Conservation (phyloP, 2,329 filamentous ascomycete species). For the Ophiostoma montium region DNA sequence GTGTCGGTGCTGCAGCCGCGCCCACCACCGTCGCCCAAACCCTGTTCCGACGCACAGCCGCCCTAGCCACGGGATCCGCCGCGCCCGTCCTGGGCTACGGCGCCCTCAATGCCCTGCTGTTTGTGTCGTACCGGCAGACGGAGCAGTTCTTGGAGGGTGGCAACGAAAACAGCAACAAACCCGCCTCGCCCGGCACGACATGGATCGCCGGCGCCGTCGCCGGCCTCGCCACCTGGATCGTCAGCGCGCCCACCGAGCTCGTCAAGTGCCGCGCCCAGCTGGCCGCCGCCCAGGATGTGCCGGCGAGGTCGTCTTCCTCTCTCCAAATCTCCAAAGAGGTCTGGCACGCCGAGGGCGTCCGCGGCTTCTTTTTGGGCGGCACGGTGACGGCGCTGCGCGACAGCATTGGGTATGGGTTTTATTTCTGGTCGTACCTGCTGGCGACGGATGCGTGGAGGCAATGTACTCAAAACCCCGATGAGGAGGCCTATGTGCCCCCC, state of each 20-base stretch:
- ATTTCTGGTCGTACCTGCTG: slow-evolving; percentile 87
- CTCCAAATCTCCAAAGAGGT: slow-evolving; percentile 51
- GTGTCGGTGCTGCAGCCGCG: background rate
- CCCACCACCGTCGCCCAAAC: background rate
- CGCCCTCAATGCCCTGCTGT: slow-evolving; percentile 78
- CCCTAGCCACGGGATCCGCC: slow-evolving; percentile 51
- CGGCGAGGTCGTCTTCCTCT: slow-evolving; percentile 31
- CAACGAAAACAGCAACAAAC: background rate
- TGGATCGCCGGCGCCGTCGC: slow-evolving; percentile 71
- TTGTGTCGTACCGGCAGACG: slow-evolving; percentile 81
- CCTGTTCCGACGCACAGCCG: slow-evolving; percentile 4
- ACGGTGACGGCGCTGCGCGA: slow-evolving; percentile 70
- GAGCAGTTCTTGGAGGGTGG: slow-evolving; percentile 39
- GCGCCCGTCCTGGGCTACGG: slow-evolving; percentile 84
- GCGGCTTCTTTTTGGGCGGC: slow-evolving; percentile 71
- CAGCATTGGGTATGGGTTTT: slow-evolving; percentile 90
- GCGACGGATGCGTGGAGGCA: slow-evolving; percentile 35
- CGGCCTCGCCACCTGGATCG: slow-evolving; percentile 70
- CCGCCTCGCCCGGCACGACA: slow-evolving; percentile 37
- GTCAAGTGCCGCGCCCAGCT: slow-evolving; percentile 82
- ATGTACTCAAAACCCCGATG: background rate
- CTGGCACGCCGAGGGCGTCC: slow-evolving; percentile 38
- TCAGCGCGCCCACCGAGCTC: slow-evolving; percentile 80
- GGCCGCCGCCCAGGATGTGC: slow-evolving; percentile 16
- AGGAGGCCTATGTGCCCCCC: slow-evolving; percentile 5